These are phyloP conservation scores for Paracoccidioides brasiliensis DNA, from an alignment of 2,329 filamentous ascomycete species.

Conservation along the genomic window DNA sequence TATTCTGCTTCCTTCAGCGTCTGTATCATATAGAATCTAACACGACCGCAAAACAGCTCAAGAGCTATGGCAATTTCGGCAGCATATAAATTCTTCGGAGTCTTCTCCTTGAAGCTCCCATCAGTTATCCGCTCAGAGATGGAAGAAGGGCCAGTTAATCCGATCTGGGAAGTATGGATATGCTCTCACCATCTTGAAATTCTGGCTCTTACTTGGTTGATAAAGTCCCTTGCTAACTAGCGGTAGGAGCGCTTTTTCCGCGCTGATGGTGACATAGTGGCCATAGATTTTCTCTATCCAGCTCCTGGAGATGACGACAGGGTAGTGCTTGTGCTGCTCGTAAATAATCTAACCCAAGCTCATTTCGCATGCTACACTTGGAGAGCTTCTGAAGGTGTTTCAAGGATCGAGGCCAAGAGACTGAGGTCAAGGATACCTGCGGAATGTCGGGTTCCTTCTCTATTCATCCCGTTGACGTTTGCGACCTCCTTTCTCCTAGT, in stretches of 20 bases:
- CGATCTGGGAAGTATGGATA: constrained; percentile 43
- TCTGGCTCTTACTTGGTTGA: constrained; percentile 3
- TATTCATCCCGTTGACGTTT: constrained; percentile 60
- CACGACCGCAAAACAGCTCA: constrained; percentile 23
- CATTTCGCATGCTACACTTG: constrained; percentile 41
- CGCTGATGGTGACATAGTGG: constrained; percentile 63
- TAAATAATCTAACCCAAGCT: constrained; percentile 32
- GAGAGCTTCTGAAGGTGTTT: constrained; percentile 33
- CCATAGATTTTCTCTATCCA: constrained; percentile 76
- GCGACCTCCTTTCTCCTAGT: constrained; percentile 59
- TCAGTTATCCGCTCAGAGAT: constrained; percentile 40
- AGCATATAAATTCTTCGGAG: constrained; percentile 53
- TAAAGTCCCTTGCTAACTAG: constrained; percentile 1
- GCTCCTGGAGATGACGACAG: constrained; percentile 51
- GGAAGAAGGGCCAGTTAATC: constrained; percentile 38
- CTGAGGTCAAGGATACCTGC: constrained; percentile 20
- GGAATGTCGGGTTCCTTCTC: constrained; percentile 46
- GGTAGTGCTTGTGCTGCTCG: constrained; percentile 61
- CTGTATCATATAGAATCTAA: constrained; percentile 4
- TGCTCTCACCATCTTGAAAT: background rate
- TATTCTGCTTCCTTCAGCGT: constrained; percentile 3
- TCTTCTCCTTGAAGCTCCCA: constrained; percentile 56
- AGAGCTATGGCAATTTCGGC: constrained; percentile 55
- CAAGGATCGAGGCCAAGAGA: constrained; percentile 16
- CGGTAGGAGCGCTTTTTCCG: constrained; percentile 35